Evolutionary conservation across 495 filamentous ascomycete genomes (phyloP), one percentile per base, ranked within the genome.

Genomic region (Aspergillus biplanus): DNA sequence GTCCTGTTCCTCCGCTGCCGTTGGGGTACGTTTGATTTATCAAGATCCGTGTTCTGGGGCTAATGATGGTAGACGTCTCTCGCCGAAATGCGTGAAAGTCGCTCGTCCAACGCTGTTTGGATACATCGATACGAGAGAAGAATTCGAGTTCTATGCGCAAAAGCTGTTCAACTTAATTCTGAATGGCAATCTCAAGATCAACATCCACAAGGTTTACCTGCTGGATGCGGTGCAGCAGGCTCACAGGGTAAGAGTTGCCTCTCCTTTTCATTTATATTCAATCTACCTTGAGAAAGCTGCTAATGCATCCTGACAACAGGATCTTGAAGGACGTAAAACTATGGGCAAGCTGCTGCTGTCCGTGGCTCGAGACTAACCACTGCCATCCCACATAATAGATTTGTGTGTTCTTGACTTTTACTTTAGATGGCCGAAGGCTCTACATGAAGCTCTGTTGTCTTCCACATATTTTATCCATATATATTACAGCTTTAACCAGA

Each of bases 321-420:
- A 97, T 77, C 76, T 98, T 33, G 91, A 96, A 74, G 85, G 90
- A 32, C 78, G 93, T 56, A 90, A 89, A 78, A 92, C 91, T 0
- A 94, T 87, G 35, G 94, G 95, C 13, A 98, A 96, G 82, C 68
- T 75, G 18, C 72, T 82, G 31, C 44, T 81, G 54, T 27, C 21
- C 21, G 21, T 27, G 21, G 21, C 21, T 27, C 21, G 2, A 27
- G 2, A 27, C 1, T 27, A 27, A 27, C 1, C 21, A 27, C 21
- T 2, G 21, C 21, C 21, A 27, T 27, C 2, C 21, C 21, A 27
- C 21, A 27, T 27, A 27, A 27, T 27, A 27, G 21, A 27, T 27
- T 27, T 27, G 1, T 27, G 2, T 27, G 21, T 27, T 27, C 2
- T 27, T 27, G n/a, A 27, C 1, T 27, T 27, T 27, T 27, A 27